Conservation (phyloP, 2,329 filamentous ascomycete species). For the Pseudogymnoascus verrucosus region DNA sequence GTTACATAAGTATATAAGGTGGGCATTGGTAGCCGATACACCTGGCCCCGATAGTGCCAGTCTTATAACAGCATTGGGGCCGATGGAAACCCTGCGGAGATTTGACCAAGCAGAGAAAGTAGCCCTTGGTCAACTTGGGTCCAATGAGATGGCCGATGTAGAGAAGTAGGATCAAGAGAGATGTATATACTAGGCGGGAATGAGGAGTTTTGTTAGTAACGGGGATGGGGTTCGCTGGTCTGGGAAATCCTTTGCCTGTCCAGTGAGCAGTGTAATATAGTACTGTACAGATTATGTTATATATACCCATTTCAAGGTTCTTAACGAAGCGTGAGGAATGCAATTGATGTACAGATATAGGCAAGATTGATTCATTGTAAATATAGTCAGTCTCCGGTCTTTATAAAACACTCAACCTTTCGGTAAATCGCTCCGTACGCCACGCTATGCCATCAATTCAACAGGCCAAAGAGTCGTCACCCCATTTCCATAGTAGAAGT, state of each 20-base stretch:
- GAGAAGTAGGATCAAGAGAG: background rate
- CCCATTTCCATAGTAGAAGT: background rate
- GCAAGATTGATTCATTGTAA: background rate
- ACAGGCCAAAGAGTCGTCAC: background rate
- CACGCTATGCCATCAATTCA: conserved; percentile 5
- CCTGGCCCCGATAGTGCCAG: conserved; percentile 45
- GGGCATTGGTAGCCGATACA: conserved; percentile 44
- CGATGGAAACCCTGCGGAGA: conserved; percentile 39
- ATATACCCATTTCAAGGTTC: background rate
- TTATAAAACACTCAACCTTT: background rate
- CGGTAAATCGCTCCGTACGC: conserved; percentile 1
- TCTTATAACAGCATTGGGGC: conserved; percentile 48
- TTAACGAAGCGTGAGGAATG: background rate
- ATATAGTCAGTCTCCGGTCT: background rate
- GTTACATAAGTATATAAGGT: conserved; percentile 48
- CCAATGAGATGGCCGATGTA: background rate
- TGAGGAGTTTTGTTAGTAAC: background rate
- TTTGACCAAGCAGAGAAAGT: conserved; percentile 18
- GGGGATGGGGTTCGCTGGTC: background rate
- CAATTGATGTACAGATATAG: background rate
- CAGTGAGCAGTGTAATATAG: background rate
- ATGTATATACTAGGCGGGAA: background rate
- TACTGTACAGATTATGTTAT: background rate
- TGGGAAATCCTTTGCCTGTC: background rate
- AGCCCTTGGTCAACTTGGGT: background rate